A percentile compares a stretch with the other conserved stretches of the same genome.
These are phyloP conservation scores for Penicillium vulpinum DNA, from an alignment of 2,329 filamentous ascomycete genomes.

Conservation along the genomic window DNA sequence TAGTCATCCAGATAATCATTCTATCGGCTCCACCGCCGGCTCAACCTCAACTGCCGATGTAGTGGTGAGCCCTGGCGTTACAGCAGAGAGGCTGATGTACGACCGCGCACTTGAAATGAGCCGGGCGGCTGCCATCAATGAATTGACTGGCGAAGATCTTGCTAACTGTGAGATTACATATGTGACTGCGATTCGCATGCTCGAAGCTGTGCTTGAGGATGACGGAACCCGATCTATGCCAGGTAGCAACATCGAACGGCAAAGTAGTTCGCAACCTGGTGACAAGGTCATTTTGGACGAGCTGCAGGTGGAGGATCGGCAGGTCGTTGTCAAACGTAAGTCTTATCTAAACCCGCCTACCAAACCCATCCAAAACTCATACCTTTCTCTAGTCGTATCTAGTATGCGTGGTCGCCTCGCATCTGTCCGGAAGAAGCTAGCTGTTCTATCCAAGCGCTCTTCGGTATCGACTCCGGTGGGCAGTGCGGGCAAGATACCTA, in stretches of 20 bases:
- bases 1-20: slow-evolving; percentile 78
- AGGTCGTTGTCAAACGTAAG: slow-evolving; percentile 53
- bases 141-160: slow-evolving; percentile 88
- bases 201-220: slow-evolving; percentile 88
- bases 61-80: slow-evolving; percentile 81
- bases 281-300: slow-evolving; percentile 45
- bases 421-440: slow-evolving; percentile 52
- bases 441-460: slow-evolving; percentile 47
- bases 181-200: slow-evolving; percentile 86
- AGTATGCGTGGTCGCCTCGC: slow-evolving; percentile 51
- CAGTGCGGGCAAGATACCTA: slow-evolving; percentile 29
- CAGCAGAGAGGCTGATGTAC: slow-evolving; percentile 96
- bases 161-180: slow-evolving; percentile 89
- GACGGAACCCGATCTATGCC: slow-evolving; percentile 57
- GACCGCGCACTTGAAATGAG: slow-evolving; percentile 98
- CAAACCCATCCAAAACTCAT: not conserved
- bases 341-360: slow-evolving; percentile 12
- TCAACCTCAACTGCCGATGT: slow-evolving; percentile 72
- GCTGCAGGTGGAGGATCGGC: slow-evolving; percentile 49
- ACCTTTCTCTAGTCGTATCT: slow-evolving; percentile 42
- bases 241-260: slow-evolving; percentile 21
- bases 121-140: slow-evolving; percentile 87
- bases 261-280: slow-evolving; percentile 30
- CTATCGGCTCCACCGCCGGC: slow-evolving; percentile 57
- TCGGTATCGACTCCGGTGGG: slow-evolving; percentile 41